These are phyloP conservation scores for Erigeron philadelphicus DNA, from an alignment of 140 eudicot genomes.

Conservation along the genomic window DNA sequence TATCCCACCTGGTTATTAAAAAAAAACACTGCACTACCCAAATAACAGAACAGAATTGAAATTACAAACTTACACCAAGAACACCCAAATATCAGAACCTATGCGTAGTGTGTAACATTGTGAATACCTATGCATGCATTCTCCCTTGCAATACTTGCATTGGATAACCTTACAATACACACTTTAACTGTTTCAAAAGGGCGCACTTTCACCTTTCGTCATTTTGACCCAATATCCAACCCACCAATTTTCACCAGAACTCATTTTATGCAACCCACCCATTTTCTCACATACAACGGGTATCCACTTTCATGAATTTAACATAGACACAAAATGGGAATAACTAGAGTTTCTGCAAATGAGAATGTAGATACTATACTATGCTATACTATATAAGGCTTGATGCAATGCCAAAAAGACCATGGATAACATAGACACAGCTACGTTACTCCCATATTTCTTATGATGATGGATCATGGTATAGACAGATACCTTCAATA, in stretches of 20 bases:
- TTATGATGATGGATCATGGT: neutral
- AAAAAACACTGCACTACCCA: neutral
- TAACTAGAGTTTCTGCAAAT: neutral
- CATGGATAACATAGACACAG: neutral
- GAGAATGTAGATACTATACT: neutral
- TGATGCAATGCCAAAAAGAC: neutral
- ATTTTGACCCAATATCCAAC: too few relatives aligned
- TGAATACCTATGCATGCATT: neutral
- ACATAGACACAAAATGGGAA: neutral
- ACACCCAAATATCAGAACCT: neutral
- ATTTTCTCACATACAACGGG: neutral
- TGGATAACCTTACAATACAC: too few relatives aligned
- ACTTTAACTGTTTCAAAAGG: too few relatives aligned
- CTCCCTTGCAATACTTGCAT: too few relatives aligned
- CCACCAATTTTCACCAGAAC: neutral
- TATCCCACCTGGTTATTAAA: neutral
- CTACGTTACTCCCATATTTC: constrained; percentile 7
- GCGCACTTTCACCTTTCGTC: too few relatives aligned
- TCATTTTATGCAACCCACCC: neutral
- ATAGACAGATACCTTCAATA: constrained; percentile 44
- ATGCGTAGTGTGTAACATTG: neutral
- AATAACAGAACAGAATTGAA: neutral
- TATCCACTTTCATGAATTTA: constrained; percentile 5
- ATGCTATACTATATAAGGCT: neutral
- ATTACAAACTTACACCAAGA: neutral